A percentile compares a stretch with the other conserved stretches of the same genome.
phyloP scores from a whole-genome alignment of 257 asterid species.

The Nicotiana tomentosiformis region DNA sequence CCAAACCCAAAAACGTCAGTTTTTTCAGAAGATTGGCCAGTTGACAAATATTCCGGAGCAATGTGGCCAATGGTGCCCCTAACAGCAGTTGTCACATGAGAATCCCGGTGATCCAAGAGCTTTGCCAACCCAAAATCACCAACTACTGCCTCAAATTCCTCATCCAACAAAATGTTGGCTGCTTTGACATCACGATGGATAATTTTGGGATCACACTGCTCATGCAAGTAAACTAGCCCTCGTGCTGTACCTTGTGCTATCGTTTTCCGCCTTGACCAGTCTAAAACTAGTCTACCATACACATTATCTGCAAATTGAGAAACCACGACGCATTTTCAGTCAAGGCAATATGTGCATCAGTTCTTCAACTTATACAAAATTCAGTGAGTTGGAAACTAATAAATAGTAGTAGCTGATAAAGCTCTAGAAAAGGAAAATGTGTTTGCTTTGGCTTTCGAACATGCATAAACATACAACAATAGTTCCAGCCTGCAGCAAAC shows the following conservation, averaged over 20 bases:
- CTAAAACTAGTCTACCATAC: constrained; percentile 71
- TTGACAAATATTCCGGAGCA: constrained; percentile 82
- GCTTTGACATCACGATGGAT: constrained; percentile 97
- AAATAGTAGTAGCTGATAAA: not conserved
- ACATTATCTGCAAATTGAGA: constrained; percentile 40
- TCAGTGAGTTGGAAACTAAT: not conserved
- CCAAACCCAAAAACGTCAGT: constrained; percentile 92
- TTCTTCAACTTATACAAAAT: not conserved
- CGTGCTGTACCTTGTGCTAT: constrained; percentile 87
- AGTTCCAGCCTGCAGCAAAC: not conserved
- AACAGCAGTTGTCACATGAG: constrained; percentile 93
- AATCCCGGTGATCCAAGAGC: constrained; percentile 81
- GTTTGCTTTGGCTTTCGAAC: not conserved
- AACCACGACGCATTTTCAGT: not conserved
- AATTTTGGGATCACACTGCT: constrained; percentile 88
- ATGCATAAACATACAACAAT: not conserved
- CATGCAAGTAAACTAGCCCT: constrained; percentile 83
- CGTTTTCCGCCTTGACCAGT: constrained; percentile 75
- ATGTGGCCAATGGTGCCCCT: constrained; percentile 98
- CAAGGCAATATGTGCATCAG: not conserved
- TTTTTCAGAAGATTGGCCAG: constrained; percentile 92
- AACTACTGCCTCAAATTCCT: constrained; percentile 91
- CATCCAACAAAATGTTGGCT: constrained; percentile 86
- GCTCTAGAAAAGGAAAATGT: not conserved
- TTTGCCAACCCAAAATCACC: constrained; percentile 95